These are phyloP conservation scores for Morella rubra DNA, from an alignment of 306 rosid genomes.

Conservation along the genomic window DNA sequence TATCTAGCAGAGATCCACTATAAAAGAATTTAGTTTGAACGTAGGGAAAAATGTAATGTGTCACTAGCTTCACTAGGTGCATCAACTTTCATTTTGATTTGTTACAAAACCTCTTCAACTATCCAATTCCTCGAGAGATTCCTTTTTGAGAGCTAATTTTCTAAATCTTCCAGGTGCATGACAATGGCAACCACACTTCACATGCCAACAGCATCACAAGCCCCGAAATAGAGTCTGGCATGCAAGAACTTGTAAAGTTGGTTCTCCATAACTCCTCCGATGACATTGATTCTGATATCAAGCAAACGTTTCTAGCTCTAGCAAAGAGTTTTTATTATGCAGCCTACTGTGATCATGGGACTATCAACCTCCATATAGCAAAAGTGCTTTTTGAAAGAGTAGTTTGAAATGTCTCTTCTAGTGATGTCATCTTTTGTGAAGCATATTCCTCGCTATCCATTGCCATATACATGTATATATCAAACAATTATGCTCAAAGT, in stretches of 20 bases:
- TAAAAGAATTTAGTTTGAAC: too few species aligned
- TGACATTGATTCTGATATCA: constrained; percentile 48
- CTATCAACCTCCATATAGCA: constrained; percentile 63
- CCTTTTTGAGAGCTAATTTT: not conserved
- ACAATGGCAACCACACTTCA: constrained; percentile 24
- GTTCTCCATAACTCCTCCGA: constrained; percentile 50
- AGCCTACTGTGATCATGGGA: constrained; percentile 59
- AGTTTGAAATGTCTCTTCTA: constrained; percentile 24
- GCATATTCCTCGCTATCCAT: not conserved
- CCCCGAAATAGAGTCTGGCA: constrained; percentile 56
- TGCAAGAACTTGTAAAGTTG: constrained; percentile 67
- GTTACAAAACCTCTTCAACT: not conserved
- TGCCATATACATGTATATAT: not conserved
- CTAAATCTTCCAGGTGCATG: constrained; percentile 33
- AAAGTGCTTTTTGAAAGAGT: constrained; percentile 83
- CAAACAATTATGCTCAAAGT: not conserved
- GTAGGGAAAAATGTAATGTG: too few species aligned
- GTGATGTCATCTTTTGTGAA: not conserved
- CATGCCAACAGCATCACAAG: constrained; percentile 8
- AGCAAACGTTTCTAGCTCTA: constrained; percentile 66
- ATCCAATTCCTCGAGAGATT: not conserved
- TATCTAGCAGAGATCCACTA: too few species aligned
- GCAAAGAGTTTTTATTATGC: constrained; percentile 69
- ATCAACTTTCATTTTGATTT: not conserved
- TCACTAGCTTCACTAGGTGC: not conserved